Base-by-base conservation (phyloP, 2,329 filamentous ascomycete species). In the Aspergillus awamori region DNA sequence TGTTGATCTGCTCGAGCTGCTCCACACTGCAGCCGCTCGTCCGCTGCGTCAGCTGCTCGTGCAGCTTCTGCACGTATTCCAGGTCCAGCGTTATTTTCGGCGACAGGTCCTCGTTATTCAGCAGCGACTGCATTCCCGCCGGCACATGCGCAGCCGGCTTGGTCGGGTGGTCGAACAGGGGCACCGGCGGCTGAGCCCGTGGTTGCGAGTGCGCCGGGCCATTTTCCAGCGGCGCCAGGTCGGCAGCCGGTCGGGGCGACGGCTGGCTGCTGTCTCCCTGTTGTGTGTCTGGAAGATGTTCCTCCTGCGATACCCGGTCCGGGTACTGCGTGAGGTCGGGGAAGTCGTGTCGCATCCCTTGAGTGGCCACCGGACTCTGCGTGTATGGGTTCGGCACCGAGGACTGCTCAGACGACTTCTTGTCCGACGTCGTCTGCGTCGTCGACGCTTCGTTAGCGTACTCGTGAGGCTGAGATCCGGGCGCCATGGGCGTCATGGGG, bases 1-100 rank as follows among this genome's bases (percentile, higher is more conserved):
- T 89, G 74, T 93, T 93, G 74, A 97, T 89, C 77, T 98, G 94
- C 81, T 98, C 94, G 20, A 99, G 81, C 76, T 99, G 94, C 78
- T 99, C 95, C 56, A 99, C 91, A 0, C 89, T 91, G 74, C 91
- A 91, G 0, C 91, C 92, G 20, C 86, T 88, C 2, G 91, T 94
- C 48, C 83, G 82, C 28, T 84, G 78, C 0, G 89, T 87, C 36
- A 97, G 80, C 39, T 86, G 81, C 0, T 82, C 74, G 59, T 92
- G 82, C 58, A 96, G 83, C 6, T 80, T 74, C 2, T 80, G 75
- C 24, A 92, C 80, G 30, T 84, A 81, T 0, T 71, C 67, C 8
- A 82, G 75, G 61, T 87, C 83, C 13, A 86, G 57, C 7, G 69
- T 61, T 7, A 77, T 65, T 45, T 71, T 69, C n/a, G 73, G 69